These are phyloP conservation scores for Claviceps lovelessii DNA, from an alignment of 2,329 filamentous ascomycete species.

Conservation along the genomic window DNA sequence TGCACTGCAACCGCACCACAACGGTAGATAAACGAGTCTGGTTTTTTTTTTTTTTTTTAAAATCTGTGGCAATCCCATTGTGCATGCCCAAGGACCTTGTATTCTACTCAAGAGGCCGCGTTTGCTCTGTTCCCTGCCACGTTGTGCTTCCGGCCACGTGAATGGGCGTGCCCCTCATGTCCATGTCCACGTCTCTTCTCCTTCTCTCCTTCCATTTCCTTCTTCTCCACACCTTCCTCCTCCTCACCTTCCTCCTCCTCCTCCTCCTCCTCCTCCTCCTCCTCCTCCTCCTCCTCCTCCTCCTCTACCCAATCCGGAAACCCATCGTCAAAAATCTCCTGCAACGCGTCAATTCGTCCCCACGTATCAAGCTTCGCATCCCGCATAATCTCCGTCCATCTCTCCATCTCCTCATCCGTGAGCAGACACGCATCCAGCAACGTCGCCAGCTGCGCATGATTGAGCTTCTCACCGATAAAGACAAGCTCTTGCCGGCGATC, in stretches of 20 bases:
- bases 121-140: background rate
- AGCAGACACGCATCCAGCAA: slow-evolving; percentile 48
- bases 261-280: no score
- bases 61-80: no score
- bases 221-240: slow-evolving; percentile 11
- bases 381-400: slow-evolving; percentile 40
- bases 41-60: background rate
- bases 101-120: no score
- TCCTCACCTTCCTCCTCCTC: slow-evolving; percentile 5
- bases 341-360: slow-evolving; percentile 31
- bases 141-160: background rate
- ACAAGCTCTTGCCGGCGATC: slow-evolving; percentile 59
- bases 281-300: slow-evolving; percentile 21
- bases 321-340: slow-evolving; percentile 41
- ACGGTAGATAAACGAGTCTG: background rate
- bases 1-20: background rate
- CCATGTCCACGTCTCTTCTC: slow-evolving; percentile 12
- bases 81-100: no score
- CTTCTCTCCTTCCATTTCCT: slow-evolving; percentile 11
- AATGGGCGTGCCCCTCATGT: slow-evolving; percentile 9
- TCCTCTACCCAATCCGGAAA: slow-evolving; percentile 42
- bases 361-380: slow-evolving; percentile 20
- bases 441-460: slow-evolving; percentile 34
- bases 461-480: slow-evolving; percentile 55
- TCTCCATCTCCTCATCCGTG: slow-evolving; percentile 40